Evolutionary conservation across 352 stramenopile genomes (phyloP).

Genomic region (Globisporangium polare): DNA sequence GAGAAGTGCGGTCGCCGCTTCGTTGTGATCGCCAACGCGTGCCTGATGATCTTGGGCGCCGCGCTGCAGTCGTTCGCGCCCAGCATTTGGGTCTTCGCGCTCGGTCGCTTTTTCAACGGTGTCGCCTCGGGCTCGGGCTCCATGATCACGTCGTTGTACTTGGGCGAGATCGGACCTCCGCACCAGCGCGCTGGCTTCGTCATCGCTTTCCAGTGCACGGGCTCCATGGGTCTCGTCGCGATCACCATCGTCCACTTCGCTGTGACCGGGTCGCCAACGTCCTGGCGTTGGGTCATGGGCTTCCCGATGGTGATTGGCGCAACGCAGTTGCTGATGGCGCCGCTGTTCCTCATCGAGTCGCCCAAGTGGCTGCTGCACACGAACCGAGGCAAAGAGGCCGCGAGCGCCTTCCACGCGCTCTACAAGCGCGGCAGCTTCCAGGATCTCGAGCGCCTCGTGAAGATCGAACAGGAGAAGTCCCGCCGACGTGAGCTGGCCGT

Average conservation of each 20-base stretch:
- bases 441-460: conserved; percentile 26
- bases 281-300: conserved; percentile 38
- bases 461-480: conserved; percentile 23
- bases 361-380: conserved; percentile 35
- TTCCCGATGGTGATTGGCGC: conserved; percentile 28
- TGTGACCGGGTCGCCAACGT: conserved; percentile 22
- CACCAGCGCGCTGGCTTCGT: conserved; percentile 32
- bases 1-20: conserved; percentile 33
- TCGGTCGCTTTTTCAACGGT: conserved; percentile 36
- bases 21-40: conserved; percentile 27
- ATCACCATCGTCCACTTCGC: conserved; percentile 34
- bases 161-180: conserved; percentile 32
- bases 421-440: conserved; percentile 31
- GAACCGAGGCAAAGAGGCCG: conserved; percentile 22
- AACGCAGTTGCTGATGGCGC: conserved; percentile 24
- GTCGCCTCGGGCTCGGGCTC: conserved; percentile 31
- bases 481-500: conserved; percentile 19
- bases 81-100: conserved; percentile 33
- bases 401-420: conserved; percentile 23
- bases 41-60: conserved; percentile 35
- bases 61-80: conserved; percentile 31
- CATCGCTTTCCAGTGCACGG: conserved; percentile 29
- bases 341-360: conserved; percentile 26
- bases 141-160: conserved; percentile 30
- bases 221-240: conserved; percentile 28